Conservation (phyloP, 441 rosid species). For the Corymbia citriodora region DNA sequence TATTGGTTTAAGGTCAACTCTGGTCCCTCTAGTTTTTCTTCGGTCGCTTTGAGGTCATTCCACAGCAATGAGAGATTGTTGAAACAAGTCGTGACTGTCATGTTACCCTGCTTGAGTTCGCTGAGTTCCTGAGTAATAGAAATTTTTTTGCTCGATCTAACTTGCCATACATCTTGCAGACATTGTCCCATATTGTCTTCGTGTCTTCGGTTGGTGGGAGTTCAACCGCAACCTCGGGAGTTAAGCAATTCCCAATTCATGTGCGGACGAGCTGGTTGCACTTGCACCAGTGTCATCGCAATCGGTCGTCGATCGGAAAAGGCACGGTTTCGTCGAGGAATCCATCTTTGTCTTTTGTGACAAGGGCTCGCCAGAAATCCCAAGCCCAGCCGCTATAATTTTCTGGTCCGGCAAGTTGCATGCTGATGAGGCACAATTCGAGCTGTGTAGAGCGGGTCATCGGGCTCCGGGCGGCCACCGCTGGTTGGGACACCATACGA, state of each 20-base stretch:
- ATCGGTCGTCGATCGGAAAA: background rate
- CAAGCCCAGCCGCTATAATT: no score
- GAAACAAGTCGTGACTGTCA: background rate
- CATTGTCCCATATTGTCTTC: background rate
- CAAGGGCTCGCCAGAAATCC: no score
- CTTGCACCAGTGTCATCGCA: no score
- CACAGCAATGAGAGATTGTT: no score
- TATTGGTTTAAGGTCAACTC: no score
- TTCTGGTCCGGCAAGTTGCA: no score
- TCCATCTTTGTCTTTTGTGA: no score
- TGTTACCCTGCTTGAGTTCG: background rate
- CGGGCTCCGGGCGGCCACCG: no score
- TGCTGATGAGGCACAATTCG: no score
- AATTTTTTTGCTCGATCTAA: fast-evolving
- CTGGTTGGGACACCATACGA: no score
- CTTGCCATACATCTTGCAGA: background rate
- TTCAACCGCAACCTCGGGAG: background rate
- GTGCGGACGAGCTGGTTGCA: background rate
- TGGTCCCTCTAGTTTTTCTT: background rate
- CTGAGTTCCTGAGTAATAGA: background rate
- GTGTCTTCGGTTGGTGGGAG: fast-evolving
- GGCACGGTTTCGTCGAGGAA: background rate
- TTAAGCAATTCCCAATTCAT: fast-evolving
- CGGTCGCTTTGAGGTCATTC: background rate
- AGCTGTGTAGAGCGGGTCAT: no score